A percentile compares a stretch with the other conserved stretches of the same genome.
Evolutionary conservation across 768 basidiomycete species (phyloP).

Genomic region (Trametes cinnabarina): DNA sequence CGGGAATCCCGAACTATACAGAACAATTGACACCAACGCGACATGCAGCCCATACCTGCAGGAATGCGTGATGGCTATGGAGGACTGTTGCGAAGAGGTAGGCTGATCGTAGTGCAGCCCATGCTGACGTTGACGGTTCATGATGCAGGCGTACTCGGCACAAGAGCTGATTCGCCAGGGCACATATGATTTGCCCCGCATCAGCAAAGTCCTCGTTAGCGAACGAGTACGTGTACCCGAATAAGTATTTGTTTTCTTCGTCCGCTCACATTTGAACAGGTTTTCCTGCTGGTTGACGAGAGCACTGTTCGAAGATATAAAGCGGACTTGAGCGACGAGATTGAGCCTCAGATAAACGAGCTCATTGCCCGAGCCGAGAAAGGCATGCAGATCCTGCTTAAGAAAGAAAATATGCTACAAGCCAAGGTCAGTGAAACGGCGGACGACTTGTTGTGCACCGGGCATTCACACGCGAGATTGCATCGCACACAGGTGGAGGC

Average conservation of each 20-base stretch:
- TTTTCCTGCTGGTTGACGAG: conserved; percentile 74
- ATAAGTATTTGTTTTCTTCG: not conserved
- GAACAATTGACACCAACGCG: conserved; percentile 54
- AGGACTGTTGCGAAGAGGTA: conserved; percentile 81
- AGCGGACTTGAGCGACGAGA: conserved; percentile 70
- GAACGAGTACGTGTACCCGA: conserved; percentile 53
- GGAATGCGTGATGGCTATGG: conserved; percentile 76
- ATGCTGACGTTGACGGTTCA: not conserved
- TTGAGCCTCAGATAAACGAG: conserved; percentile 78
- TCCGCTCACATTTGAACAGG: conserved; percentile 38
- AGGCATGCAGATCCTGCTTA: conserved; percentile 58
- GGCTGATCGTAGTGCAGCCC: not conserved
- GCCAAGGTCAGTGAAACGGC: conserved; percentile 49
- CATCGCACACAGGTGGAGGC: conserved; percentile 66
- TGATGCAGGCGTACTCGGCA: conserved; percentile 58
- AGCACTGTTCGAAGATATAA: conserved; percentile 72
- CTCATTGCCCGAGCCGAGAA: conserved; percentile 70
- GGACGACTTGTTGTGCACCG: too few species aligned
- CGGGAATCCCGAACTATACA: conserved; percentile 62
- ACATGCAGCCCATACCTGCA: conserved; percentile 68
- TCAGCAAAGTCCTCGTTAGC: conserved; percentile 63
- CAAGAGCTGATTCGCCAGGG: conserved; percentile 68
- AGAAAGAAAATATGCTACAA: conserved; percentile 60
- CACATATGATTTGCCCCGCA: conserved; percentile 68
- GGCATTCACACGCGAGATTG: too few species aligned